Evolutionary conservation across 306 rosid genomes (phyloP).

Genomic region (Lathyrus aphaca): DNA sequence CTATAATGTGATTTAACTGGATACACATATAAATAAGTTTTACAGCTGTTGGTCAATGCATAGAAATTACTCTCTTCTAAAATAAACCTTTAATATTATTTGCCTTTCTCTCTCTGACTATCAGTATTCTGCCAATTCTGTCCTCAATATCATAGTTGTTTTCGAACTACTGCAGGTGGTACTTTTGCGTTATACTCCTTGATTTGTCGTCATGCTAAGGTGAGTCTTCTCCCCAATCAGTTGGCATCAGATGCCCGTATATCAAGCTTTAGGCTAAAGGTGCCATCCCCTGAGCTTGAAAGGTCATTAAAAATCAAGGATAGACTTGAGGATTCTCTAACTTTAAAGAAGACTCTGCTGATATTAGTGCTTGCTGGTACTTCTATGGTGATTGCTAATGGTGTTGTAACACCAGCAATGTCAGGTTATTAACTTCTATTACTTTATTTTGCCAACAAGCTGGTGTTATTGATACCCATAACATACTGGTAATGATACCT

Average conservation of each 20-base stretch:
- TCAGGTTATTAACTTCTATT: conserved; percentile 57
- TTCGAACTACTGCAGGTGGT: conserved; percentile 77
- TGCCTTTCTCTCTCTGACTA: neutral
- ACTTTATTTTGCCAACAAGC: neutral
- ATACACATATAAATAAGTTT: neutral
- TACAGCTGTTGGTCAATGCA: neutral
- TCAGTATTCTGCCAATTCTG: conserved; percentile 3
- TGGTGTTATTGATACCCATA: neutral
- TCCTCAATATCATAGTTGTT: conserved; percentile 28
- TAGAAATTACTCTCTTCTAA: neutral
- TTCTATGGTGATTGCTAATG: conserved; percentile 98
- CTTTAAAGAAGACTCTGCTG: conserved; percentile 82
- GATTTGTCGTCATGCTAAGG: conserved; percentile 99
- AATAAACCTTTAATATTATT: conserved; percentile 11
- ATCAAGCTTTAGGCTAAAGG: conserved; percentile 97
- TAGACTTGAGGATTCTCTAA: conserved; percentile 81
- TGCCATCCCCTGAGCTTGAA: conserved; percentile 97
- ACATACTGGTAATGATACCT: conserved; percentile 10
- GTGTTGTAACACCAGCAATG: conserved; percentile 97
- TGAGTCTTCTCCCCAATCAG: conserved; percentile 97
- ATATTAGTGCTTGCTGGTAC: conserved; percentile 96
- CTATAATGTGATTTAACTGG: neutral
- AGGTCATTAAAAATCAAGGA: conserved; percentile 96
- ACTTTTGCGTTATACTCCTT: conserved; percentile 98
- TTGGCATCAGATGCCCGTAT: conserved; percentile 93